Conservation (phyloP, 1,139 yeast genomes). For the Diutina ranongensis region DNA sequence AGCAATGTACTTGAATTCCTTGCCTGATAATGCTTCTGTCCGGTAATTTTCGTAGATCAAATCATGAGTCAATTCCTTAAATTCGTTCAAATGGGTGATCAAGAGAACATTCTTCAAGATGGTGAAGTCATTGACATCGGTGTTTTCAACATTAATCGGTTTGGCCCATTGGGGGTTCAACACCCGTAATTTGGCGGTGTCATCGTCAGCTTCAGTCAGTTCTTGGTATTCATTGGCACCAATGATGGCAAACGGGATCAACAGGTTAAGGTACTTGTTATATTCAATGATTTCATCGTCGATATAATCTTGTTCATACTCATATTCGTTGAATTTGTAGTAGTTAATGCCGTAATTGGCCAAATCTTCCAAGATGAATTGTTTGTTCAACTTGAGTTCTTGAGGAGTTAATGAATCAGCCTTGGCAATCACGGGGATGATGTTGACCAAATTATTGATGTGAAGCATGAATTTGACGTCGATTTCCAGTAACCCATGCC, state of each 20-base stretch:
- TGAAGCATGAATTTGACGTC: slow-evolving; percentile 40
- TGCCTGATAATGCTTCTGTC: slow-evolving; percentile 44
- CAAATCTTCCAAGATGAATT: slow-evolving; percentile 27
- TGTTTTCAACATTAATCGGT: slow-evolving; percentile 37
- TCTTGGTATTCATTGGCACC: slow-evolving; percentile 14
- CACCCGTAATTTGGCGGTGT: slow-evolving; percentile 21
- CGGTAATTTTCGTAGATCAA: slow-evolving; percentile 33
- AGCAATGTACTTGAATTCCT: slow-evolving; percentile 9
- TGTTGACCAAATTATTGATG: slow-evolving; percentile 39
- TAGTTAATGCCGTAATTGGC: slow-evolving; percentile 27
- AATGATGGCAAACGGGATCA: slow-evolving; percentile 39
- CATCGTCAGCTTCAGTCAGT: slow-evolving; percentile 7
- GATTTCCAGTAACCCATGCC: slow-evolving; percentile 14
- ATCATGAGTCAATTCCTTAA: slow-evolving; percentile 6
- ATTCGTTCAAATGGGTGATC: slow-evolving; percentile 52
- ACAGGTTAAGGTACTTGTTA: slow-evolving; percentile 32
- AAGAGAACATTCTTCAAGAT: slow-evolving; percentile 54
- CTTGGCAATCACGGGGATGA: slow-evolving; percentile 46
- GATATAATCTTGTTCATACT: slow-evolving; percentile 34
- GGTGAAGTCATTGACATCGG: slow-evolving; percentile 51
- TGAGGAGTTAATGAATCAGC: slow-evolving; percentile 42
- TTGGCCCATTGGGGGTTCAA: slow-evolving; percentile 23
- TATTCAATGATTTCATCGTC: slow-evolving; percentile 40
- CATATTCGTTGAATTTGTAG: slow-evolving; percentile 38
- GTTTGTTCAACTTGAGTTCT: slow-evolving; percentile 35